A percentile compares a stretch with the other conserved stretches of the same genome.
Evolutionary conservation across 192 early-diverging fungal species (phyloP).

Genomic region (Linderina pennispora): DNA sequence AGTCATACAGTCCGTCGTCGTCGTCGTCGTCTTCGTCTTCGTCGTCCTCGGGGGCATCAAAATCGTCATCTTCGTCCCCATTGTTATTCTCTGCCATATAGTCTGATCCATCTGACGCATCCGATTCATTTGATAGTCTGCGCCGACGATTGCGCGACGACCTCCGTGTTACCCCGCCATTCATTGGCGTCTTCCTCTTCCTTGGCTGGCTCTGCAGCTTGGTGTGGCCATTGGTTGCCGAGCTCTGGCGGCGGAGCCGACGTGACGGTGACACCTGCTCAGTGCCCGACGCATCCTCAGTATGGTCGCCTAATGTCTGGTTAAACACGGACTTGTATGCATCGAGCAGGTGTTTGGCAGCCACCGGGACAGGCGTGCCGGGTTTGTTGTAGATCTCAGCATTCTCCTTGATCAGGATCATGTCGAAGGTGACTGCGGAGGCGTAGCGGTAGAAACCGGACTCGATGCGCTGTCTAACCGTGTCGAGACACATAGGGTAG

Average conservation of each 20-base stretch:
- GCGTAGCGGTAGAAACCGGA: conserved; percentile 56
- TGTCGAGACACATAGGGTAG: conserved; percentile 66
- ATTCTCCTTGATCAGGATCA: conserved; percentile 59
- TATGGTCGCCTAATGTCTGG: neutral
- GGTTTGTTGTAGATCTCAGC: conserved; percentile 63
- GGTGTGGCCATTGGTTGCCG: no score
- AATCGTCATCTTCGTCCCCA: neutral
- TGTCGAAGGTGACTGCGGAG: conserved; percentile 62
- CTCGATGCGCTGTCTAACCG: conserved; percentile 50
- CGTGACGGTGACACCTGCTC: no score
- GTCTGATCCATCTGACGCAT: conserved; percentile 2
- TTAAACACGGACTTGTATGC: conserved; percentile 10
- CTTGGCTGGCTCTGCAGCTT: no score
- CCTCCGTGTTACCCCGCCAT: neutral
- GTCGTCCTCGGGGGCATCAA: no score
- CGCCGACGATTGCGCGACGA: conserved; percentile 20
- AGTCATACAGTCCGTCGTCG: conserved; percentile 8
- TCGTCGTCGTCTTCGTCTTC: neutral
- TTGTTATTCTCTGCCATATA: no score
- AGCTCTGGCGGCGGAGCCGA: no score
- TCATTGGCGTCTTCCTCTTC: no score
- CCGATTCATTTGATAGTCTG: neutral
- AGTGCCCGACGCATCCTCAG: neutral
- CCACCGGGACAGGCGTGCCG: conserved; percentile 23
- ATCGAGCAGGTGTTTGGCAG: conserved; percentile 21